phyloP scores from a whole-genome alignment of 768 basidiomycete genomes.

The Tylopilus balloui region DNA sequence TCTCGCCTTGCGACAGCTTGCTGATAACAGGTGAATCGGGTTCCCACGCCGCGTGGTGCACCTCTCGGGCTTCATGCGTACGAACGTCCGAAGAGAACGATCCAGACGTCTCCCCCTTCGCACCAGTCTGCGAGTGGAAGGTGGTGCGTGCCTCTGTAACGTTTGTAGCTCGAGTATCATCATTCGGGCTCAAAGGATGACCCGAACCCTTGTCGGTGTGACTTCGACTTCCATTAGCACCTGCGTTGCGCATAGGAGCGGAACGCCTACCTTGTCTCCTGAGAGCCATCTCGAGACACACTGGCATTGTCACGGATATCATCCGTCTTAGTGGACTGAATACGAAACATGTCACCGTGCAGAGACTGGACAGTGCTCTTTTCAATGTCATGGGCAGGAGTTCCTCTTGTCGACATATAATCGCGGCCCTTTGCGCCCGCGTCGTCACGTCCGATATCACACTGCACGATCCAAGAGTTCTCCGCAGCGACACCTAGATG shows the following conservation, averaged over 20 bases:
- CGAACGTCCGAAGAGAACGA: neutral
- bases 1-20: neutral
- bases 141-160: neutral
- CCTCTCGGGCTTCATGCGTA: neutral
- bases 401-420: neutral
- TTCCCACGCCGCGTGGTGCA: neutral
- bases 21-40: neutral
- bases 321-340: neutral
- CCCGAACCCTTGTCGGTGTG: neutral
- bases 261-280: neutral
- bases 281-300: neutral
- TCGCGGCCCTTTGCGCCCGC: no score
- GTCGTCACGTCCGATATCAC: neutral
- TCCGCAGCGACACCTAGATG: neutral
- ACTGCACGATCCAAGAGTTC: neutral
- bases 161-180: neutral
- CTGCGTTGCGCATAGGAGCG: neutral
- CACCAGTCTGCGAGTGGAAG: neutral
- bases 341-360: neutral
- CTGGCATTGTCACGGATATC: neutral
- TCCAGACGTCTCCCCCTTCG: neutral
- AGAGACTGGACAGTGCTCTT: neutral
- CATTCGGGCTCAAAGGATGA: neutral
- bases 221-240: slow-evolving; percentile 5
- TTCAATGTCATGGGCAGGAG: neutral